Base-by-base conservation (phyloP, 805 yeast species). In the Candida schatavii region DNA sequence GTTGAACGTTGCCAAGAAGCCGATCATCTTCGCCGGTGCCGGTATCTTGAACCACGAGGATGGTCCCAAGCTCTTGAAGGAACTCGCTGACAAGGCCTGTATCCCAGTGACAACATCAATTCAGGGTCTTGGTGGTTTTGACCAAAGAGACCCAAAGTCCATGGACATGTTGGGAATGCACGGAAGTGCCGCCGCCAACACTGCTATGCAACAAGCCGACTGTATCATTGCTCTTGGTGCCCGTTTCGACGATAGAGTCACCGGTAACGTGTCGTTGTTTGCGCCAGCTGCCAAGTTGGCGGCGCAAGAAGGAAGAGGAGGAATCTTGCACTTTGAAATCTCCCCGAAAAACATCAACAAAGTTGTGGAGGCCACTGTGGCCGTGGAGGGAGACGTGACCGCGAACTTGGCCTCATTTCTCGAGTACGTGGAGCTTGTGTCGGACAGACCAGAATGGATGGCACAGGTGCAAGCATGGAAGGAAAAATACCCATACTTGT, bases 91-190 rank as follows among this genome's bases (percentile, higher is more conserved):
- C 46, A 85, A 84, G 69, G 96, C 96, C 21, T 74, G 78, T 59
- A 91, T 93, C 48, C 99, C 99, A 26, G 99, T 93, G 47, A 91
- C 99, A 35, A 93, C 98, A 21, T 86, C 97, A 40, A 64, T 93
- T 44, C 98, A 90, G 68, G 97, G 86, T 43, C 76, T 93, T 49
- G 99, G 99, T 54, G 86, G 95, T 6, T 93, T 83, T 57, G 97
- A 93, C 68, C 98, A 93, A 72, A 78, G 75, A 48, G 96, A 90
- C 67, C 83, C 82, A 50, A 88, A 89, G 66, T 84, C 97, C 20
- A 69, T 93, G 51, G 97, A 91, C 66, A 88, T 93, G 95, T 78
- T 93, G 52, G 99, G 99, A 56, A 93, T 93, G 99, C 99, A 93
- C 68, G 99, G 99, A 50, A 77, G 83, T 46, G 97, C 89, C 39